These are phyloP conservation scores for Nitzschia sp. DNA, from an alignment of 108 stramenopile species.

Conservation along the genomic window DNA sequence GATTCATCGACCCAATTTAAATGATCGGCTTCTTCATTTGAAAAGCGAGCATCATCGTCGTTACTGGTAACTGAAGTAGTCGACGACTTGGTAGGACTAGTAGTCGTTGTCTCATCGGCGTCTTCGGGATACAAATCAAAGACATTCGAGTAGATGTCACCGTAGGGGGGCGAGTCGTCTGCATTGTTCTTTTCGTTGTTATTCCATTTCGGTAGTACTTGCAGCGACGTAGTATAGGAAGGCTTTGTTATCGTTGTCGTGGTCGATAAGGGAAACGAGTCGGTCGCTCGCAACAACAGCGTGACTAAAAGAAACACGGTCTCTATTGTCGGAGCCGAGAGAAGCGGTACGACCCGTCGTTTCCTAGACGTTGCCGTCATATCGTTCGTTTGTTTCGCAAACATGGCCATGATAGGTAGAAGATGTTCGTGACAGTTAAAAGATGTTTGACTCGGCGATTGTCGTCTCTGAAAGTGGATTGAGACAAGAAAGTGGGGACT, in stretches of 20 bases:
- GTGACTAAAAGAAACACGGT: no score
- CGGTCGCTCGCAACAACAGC: no score
- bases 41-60: slow-evolving; percentile 9
- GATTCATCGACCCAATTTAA: background rate
- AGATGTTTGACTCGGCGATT: no score
- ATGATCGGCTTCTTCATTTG: background rate
- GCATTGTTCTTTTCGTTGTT: background rate
- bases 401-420: no score
- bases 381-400: no score
- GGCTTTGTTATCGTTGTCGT: background rate
- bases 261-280: background rate
- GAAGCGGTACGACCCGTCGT: no score
- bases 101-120: background rate
- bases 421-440: no score
- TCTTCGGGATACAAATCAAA: background rate
- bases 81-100: background rate
- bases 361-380: no score
- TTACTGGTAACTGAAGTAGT: background rate
- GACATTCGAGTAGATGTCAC: no score
- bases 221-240: background rate
- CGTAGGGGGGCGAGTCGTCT: background rate
- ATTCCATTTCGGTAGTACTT: background rate
- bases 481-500: no score
- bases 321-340: no score
- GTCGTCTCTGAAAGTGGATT: no score